Base-by-base conservation (phyloP, 192 early-diverging fungal species). In the Helicostylum pulchrum region DNA sequence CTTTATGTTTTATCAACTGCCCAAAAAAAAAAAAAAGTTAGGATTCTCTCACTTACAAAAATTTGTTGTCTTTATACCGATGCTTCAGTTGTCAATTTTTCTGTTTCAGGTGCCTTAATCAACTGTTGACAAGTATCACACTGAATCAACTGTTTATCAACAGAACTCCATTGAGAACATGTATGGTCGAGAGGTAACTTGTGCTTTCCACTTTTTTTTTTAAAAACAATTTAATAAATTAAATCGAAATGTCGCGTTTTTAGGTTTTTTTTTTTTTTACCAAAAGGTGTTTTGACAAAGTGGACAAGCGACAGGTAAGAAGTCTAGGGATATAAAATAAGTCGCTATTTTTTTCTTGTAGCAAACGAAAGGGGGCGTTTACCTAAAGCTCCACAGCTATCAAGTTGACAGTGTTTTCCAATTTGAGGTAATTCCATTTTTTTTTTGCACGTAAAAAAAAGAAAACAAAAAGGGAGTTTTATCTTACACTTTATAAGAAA, bases 401-500 rank as follows among this genome's bases (percentile, higher is more conserved):
- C 42, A 30, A 53, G 23, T 42, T 50, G n/a, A 42, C 62, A 64
- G 30, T 64, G 51, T n/a, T 53, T 36, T 9, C 62, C 62, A 31
- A 64, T 45, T 39, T 64, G 19, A n/a, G 62, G 62, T 9, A 64
- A 26, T 64, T 64, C 62, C 62, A 64, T 64, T 14, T 26, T 26
- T 26, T 26, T 26, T 26, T 26, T 26, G n/a, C n/a, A 26, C 26
- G 26, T 26, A 2, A 26, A 55, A 3, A 36, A 39, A 0, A n/a
- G n/a, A n/a, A 56, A 15, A 48, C 46, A 48, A 48, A 12, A 48
- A 48, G n/a, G n/a, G n/a, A n/a, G 12, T 12, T 48, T n/a, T n/a
- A n/a, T n/a, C n/a, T n/a, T n/a, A n/a, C n/a, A n/a, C n/a, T n/a
- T n/a, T n/a, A n/a, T n/a, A n/a, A n/a, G n/a, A n/a, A n/a, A n/a